A percentile compares a stretch with the other conserved stretches of the same genome.
Evolutionary conservation across 2,329 filamentous ascomycete species (phyloP).

Genomic region (Ophiocordyceps robertsii): DNA sequence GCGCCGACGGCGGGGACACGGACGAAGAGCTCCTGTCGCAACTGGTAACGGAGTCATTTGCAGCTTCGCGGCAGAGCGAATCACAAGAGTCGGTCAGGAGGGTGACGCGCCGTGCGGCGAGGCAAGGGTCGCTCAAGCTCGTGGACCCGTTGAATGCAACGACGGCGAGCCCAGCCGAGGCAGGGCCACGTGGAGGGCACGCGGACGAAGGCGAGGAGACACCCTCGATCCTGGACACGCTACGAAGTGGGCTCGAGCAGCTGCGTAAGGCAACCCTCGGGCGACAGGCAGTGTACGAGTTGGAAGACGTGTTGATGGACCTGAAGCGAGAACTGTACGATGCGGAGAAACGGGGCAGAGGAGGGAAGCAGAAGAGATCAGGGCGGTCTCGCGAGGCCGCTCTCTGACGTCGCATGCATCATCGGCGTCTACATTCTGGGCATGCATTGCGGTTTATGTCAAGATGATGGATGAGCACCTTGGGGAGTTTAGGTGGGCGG

Average conservation of each 20-base stretch:
- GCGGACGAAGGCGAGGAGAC: constrained; percentile 6
- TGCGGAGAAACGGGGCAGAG: constrained; percentile 46
- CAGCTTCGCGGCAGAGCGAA: constrained; percentile 21
- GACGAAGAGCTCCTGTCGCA: constrained; percentile 29
- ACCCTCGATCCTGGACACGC: constrained; percentile 15
- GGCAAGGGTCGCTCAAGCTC: background rate
- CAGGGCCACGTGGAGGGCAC: constrained; percentile 1
- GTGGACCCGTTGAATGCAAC: background rate
- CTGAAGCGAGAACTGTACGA: constrained; percentile 61
- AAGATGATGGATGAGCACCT: no score
- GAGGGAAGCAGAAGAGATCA: background rate
- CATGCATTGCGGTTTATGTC: no score
- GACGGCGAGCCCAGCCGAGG: constrained; percentile 1
- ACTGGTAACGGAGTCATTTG: constrained; percentile 24
- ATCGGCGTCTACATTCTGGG: no score
- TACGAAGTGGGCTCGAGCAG: constrained; percentile 34
- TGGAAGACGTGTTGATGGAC: constrained; percentile 71
- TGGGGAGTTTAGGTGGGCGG: no score
- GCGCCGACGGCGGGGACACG: constrained; percentile 17
- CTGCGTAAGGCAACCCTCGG: constrained; percentile 47
- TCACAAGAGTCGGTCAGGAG: constrained; percentile 5
- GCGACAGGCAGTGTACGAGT: constrained; percentile 50
- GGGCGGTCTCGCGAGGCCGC: background rate
- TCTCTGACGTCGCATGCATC: no score
- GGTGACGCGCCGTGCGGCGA: background rate